These are phyloP conservation scores for Zasmidium cellare DNA, from an alignment of 2,329 filamentous ascomycete species.

Conservation along the genomic window DNA sequence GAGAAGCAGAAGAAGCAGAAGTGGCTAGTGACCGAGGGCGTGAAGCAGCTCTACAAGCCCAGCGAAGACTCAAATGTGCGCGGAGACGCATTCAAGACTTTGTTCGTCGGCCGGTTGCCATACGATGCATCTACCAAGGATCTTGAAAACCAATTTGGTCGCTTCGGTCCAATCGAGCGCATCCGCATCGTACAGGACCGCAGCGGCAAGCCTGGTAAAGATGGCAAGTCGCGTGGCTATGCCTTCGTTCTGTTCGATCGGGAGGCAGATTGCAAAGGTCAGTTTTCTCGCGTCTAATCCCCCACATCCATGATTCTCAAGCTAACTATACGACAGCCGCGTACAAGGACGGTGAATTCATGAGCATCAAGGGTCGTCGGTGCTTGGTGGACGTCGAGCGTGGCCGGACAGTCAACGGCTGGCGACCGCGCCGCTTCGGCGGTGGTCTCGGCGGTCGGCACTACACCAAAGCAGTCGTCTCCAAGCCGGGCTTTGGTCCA, in stretches of 20 bases:
- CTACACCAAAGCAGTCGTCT: conserved; percentile 82
- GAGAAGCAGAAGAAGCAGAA: conserved; percentile 75
- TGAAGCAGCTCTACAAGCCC: conserved; percentile 72
- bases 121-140: conserved; percentile 89
- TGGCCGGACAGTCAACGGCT: conserved; percentile 88
- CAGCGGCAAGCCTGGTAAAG: conserved; percentile 69
- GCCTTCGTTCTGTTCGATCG: conserved; percentile 96
- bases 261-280: conserved; percentile 99
- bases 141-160: conserved; percentile 87
- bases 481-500: conserved; percentile 59
- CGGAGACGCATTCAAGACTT: conserved; percentile 90
- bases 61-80: conserved; percentile 82
- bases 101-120: conserved; percentile 86
- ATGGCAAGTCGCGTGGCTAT: conserved; percentile 63
- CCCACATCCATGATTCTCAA: conserved; percentile 33
- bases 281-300: background rate
- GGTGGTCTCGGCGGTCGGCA: conserved; percentile 61
- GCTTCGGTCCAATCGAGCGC: conserved; percentile 91
- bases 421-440: conserved; percentile 73
- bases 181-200: conserved; percentile 74
- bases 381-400: conserved; percentile 96
- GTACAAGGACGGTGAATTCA: conserved; percentile 79
- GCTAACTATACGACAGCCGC: conserved; percentile 67
- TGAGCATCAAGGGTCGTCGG: conserved; percentile 87
- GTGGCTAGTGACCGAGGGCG: conserved; percentile 62